A percentile compares a stretch with the other conserved stretches of the same genome.
These are phyloP conservation scores for Setaria italica DNA, from an alignment of 202 grass and related monocot genomes.

Conservation along the genomic window DNA sequence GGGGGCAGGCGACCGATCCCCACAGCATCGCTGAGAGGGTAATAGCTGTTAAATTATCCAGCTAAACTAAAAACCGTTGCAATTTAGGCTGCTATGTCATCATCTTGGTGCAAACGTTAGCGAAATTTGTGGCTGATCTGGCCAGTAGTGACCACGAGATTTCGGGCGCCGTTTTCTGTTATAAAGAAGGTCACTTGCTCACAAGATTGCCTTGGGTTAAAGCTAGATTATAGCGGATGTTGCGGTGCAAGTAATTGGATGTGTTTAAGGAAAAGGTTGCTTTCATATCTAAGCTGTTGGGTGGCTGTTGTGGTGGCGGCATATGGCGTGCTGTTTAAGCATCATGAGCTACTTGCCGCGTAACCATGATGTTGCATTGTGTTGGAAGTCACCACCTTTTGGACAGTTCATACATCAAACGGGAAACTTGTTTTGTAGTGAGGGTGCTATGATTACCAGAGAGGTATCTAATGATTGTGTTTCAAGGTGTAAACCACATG, in stretches of 20 bases:
- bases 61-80: neutral
- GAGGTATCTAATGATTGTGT: constrained; percentile 39
- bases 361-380: constrained; percentile 54
- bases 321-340: constrained; percentile 49
- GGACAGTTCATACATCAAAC: constrained; percentile 44
- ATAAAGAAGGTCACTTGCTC: neutral
- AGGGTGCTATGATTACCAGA: constrained; percentile 34
- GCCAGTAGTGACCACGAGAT: neutral
- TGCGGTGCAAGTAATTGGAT: constrained; percentile 36
- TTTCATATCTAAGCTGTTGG: constrained; percentile 43
- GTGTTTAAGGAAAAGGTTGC: constrained; percentile 31
- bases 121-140: neutral
- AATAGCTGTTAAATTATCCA: constrained; percentile 4
- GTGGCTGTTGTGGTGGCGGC: constrained; percentile 27
- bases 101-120: neutral
- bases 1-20: constrained; percentile 90
- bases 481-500: constrained; percentile 16
- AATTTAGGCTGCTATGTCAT: neutral
- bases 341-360: constrained; percentile 16
- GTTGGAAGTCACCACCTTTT: constrained; percentile 50
- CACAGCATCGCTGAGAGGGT: constrained; percentile 95
- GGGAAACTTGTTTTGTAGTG: constrained; percentile 47
- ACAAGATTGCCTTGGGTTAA: constrained; percentile 11
- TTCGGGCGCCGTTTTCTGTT: neutral
- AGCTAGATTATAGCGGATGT: constrained; percentile 34